A percentile compares a stretch with the other conserved stretches of the same genome.
Evolutionary conservation across 148 eudicot genomes (phyloP).

Genomic region (Rhododendron williamsianum): DNA sequence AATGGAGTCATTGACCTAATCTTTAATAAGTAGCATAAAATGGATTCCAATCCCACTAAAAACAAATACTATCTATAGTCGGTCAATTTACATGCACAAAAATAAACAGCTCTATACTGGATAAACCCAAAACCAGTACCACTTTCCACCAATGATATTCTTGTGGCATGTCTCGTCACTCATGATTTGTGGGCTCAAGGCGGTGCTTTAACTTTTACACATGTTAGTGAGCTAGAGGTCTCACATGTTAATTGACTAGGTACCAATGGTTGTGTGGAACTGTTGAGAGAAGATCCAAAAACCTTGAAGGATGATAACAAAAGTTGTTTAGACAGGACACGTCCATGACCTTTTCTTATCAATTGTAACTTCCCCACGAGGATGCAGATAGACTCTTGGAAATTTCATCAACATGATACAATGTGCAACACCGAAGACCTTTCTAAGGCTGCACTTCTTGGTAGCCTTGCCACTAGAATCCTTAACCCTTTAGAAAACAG

Average conservation of each 20-base stretch:
- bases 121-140: neutral
- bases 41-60: neutral
- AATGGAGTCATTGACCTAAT: neutral
- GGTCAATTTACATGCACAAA: neutral
- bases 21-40: neutral
- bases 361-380: neutral
- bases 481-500: neutral
- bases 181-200: neutral
- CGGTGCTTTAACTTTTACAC: neutral
- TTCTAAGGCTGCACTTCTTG: neutral
- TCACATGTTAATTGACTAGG: neutral
- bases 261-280: neutral
- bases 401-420: neutral
- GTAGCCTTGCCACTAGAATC: neutral
- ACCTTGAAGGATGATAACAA: neutral
- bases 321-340: neutral
- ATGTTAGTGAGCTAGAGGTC: neutral
- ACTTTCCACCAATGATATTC: neutral
- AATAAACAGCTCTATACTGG: neutral
- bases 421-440: neutral
- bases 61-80: neutral
- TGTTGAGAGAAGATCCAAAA: neutral
- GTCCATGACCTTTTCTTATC: neutral
- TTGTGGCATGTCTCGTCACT: neutral
- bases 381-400: neutral